These are phyloP conservation scores for Termitomyces sp. DNA, from an alignment of 768 basidiomycete genomes.

Conservation along the genomic window DNA sequence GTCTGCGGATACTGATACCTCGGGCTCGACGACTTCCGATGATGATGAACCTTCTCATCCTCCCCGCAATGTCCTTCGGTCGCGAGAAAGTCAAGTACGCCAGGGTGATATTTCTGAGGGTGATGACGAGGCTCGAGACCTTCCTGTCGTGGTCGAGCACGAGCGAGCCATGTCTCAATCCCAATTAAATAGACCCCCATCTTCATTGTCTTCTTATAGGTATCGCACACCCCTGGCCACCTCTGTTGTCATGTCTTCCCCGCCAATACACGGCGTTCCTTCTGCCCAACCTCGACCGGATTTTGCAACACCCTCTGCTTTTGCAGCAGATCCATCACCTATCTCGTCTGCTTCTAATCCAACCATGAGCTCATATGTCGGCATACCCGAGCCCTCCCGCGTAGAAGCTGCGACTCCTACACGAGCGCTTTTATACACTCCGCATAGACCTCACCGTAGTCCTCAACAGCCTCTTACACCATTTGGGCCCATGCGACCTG, in stretches of 20 bases:
- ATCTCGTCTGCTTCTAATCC: slow-evolving; percentile 35
- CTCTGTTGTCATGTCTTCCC: slow-evolving; percentile 53
- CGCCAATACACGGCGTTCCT: slow-evolving; percentile 46
- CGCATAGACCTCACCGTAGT: slow-evolving; percentile 28
- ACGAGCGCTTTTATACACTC: slow-evolving; percentile 23
- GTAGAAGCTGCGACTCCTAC: slow-evolving; percentile 32
- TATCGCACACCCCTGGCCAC: slow-evolving; percentile 75
- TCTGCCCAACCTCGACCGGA: slow-evolving; percentile 66
- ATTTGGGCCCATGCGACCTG: slow-evolving; percentile 35
- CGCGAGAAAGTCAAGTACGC: slow-evolving; percentile 20
- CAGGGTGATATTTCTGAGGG: slow-evolving; percentile 36
- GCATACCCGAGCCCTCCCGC: slow-evolving; percentile 34
- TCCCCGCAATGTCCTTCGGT: slow-evolving; percentile 15
- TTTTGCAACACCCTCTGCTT: slow-evolving; percentile 72
- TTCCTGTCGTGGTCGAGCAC: slow-evolving; percentile 24
- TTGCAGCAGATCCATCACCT: slow-evolving; percentile 43
- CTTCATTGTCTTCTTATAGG: slow-evolving; percentile 71
- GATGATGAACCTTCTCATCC: slow-evolving; percentile 16
- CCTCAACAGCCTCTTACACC: slow-evolving; percentile 28
- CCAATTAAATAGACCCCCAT: slow-evolving; percentile 56
- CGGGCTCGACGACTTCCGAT: slow-evolving; percentile 56
- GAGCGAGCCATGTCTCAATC: slow-evolving; percentile 29
- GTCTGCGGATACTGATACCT: slow-evolving; percentile 57
- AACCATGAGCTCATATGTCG: slow-evolving; percentile 30
- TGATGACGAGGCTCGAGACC: slow-evolving; percentile 43